These are phyloP conservation scores for Trichopus zeylanicus DNA, from an alignment of 116 monocot species.

Conservation along the genomic window DNA sequence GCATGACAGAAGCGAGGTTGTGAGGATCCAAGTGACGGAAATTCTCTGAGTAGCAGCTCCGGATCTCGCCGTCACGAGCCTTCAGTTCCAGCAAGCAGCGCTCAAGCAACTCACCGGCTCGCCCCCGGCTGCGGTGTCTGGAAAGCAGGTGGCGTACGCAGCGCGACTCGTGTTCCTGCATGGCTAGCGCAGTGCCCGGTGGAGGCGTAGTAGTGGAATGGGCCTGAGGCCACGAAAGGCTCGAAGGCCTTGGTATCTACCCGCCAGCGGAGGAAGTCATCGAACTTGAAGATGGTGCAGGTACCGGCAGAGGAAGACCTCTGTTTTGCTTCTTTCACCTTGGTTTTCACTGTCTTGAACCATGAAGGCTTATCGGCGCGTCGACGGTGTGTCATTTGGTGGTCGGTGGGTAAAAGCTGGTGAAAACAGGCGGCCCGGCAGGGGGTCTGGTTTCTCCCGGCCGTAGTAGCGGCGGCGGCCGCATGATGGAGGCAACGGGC, in stretches of 20 bases:
- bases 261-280: constrained; percentile 1
- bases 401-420: no score
- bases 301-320: no score
- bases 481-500: not conserved
- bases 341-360: not conserved
- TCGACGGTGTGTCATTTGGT: not conserved
- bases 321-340: not conserved
- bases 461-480: not conserved
- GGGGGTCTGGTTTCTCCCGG: no score
- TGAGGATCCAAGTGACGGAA: not conserved
- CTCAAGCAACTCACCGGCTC: constrained; percentile 4
- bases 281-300: constrained; percentile 14
- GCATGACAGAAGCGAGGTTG: constrained; percentile 6
- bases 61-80: constrained; percentile 2
- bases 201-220: not conserved
- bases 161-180: constrained; percentile 18
- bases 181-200: not conserved
- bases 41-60: constrained; percentile 13
- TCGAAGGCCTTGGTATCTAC: constrained; percentile 4
- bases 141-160: constrained; percentile 14
- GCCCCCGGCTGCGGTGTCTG: not conserved
- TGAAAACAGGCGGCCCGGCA: no score
- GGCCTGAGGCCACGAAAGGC: constrained; percentile 17
- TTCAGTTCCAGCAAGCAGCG: constrained; percentile 6
- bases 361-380: not conserved